phyloP scores from a whole-genome alignment of 2,329 filamentous ascomycete species.

The Paecilomyces variotii region DNA sequence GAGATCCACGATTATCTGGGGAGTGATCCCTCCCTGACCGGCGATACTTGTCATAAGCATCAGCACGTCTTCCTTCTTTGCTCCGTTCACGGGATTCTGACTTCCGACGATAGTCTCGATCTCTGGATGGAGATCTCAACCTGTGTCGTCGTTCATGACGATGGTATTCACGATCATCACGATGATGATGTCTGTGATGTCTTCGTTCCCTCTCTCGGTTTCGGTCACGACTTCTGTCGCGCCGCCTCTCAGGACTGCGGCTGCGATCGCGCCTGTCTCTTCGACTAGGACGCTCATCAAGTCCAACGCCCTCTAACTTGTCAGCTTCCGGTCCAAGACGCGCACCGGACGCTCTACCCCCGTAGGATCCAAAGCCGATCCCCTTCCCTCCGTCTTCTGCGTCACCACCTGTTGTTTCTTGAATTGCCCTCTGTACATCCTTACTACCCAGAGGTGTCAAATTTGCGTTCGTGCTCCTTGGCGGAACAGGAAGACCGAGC shows the following conservation, averaged over 20 bases:
- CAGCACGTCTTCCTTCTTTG: slow-evolving; percentile 16
- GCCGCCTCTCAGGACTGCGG: slow-evolving; percentile 24
- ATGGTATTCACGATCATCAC: slow-evolving; percentile 20
- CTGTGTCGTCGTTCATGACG: slow-evolving; percentile 26
- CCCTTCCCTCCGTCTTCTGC: slow-evolving; percentile 21
- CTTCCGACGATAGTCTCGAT: slow-evolving; percentile 18
- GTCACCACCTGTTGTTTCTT: slow-evolving; percentile 25
- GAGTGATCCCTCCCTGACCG: slow-evolving; percentile 17
- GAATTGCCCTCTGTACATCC: slow-evolving; percentile 49
- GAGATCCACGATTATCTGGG: slow-evolving; percentile 15
- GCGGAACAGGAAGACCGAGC: slow-evolving; percentile 66
- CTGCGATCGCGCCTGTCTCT: slow-evolving; percentile 24
- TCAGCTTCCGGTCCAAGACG: slow-evolving; percentile 16
- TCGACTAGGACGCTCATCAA: slow-evolving; percentile 13
- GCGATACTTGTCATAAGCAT: slow-evolving; percentile 16
- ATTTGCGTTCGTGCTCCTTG: slow-evolving; percentile 55
- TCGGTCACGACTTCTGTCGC: slow-evolving; percentile 20
- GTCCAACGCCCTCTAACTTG: slow-evolving; percentile 16
- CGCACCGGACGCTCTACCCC: slow-evolving; percentile 24
- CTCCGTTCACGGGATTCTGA: slow-evolving; percentile 22
- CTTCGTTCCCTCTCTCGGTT: slow-evolving; percentile 39
- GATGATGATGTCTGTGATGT: slow-evolving; percentile 28
- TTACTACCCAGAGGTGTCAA: slow-evolving; percentile 54
- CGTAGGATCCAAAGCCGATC: slow-evolving; percentile 25
- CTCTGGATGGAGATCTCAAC: slow-evolving; percentile 18